Evolutionary conservation across 2,329 filamentous ascomycete genomes (phyloP).

Genomic region (Monosporascus sp.): DNA sequence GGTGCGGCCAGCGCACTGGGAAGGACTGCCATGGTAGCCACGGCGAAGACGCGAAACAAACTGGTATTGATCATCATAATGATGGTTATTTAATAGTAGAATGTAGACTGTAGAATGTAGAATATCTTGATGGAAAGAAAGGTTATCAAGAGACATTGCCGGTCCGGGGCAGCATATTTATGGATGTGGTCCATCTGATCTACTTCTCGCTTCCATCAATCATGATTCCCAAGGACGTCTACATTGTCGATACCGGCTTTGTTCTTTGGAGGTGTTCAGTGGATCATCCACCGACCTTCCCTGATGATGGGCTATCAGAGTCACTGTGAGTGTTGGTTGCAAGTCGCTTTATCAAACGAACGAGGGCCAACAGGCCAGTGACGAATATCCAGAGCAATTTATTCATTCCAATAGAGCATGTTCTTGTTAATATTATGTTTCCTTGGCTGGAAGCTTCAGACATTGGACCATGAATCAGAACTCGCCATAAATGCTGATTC

Average conservation of each 20-base stretch:
- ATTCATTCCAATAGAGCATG: too few species aligned
- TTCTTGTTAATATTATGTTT: too few species aligned
- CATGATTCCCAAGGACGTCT: background rate
- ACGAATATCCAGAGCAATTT: too few species aligned
- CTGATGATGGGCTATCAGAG: too few species aligned
- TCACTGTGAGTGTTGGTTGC: too few species aligned
- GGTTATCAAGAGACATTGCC: background rate
- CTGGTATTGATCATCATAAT: background rate
- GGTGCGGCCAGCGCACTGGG: background rate
- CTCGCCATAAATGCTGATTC: too few species aligned
- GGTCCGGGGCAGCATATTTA: background rate
- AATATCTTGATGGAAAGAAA: background rate
- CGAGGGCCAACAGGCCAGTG: too few species aligned
- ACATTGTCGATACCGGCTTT: background rate
- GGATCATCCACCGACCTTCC: too few species aligned
- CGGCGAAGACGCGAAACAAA: background rate
- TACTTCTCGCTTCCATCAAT: background rate
- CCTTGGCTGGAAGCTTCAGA: too few species aligned
- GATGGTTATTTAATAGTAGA: background rate
- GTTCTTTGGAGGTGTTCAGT: background rate
- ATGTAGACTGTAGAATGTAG: background rate
- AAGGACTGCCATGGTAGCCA: background rate
- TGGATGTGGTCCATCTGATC: background rate
- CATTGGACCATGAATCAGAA: too few species aligned
- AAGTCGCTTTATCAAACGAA: too few species aligned